Base-by-base conservation (phyloP, 345 rosid genomes). In the Murraya paniculata region DNA sequence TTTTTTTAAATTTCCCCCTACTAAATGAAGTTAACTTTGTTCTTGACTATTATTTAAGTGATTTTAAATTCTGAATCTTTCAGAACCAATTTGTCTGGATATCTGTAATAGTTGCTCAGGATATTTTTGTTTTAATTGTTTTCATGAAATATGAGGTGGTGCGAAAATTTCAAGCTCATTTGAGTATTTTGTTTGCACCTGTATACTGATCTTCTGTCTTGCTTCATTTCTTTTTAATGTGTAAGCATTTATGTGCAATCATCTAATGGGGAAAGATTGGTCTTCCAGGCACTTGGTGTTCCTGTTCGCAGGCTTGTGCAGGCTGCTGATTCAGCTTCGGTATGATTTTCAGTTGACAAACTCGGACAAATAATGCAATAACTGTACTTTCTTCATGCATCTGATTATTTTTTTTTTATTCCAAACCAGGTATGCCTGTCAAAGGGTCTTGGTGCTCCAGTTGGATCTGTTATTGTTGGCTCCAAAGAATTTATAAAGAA, bases 391-490 rank as follows among this genome's bases (percentile, higher is more conserved):
- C 62, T 65, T 24, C 9, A 65, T 19, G 19, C 31, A 48, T 64
- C 35, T 18, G 4, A 21, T 2, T 39, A 24, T 36, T 73, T 73
- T 39, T 30, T 36, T 73, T 73, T 77, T 18, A 18, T 53, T 53
- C 48, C 71, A 56, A 69, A 68, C 64, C 82, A 93, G 98, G 86
- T 95, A 68, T 96, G 99, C 77, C 86, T 94, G 72, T 96, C 99
- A 0, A 92, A 96, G 84, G 98, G 97, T 56, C 79, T 94, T 19
- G 99, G 98, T 36, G 99, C 99, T 73, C 98, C 98, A 2, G 97
- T 92, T 24, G 99, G 97, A 53, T 87, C 98, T 65, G 91, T 92
- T 50, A 92, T 96, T 81, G 98, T 94, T 50, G 97, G 99, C 76
- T 94, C 97, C 59, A 82, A 82, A 81, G 82, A 83, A 82, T 96